A percentile compares a stretch with the other conserved stretches of the same genome.
These are phyloP conservation scores for Pseudopyricularia javanii DNA, from an alignment of 2,329 filamentous ascomycete genomes.

Conservation along the genomic window DNA sequence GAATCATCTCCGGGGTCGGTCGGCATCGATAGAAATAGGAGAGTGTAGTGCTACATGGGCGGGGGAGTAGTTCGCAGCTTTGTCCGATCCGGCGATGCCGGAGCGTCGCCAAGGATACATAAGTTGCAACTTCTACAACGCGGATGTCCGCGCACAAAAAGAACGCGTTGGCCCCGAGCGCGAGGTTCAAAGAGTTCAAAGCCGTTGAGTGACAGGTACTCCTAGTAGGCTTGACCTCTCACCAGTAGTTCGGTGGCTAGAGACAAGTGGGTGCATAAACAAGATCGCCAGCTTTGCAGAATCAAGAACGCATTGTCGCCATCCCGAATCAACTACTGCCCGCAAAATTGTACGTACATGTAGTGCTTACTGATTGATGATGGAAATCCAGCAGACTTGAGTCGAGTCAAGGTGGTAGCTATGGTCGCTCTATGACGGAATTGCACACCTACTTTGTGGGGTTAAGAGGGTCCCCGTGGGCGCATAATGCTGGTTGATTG, in stretches of 20 bases:
- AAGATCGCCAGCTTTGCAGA: too few relatives aligned
- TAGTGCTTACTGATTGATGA: neutral
- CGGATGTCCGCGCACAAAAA: neutral
- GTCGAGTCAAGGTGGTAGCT: neutral
- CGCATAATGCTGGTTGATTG: neutral
- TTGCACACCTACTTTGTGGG: neutral
- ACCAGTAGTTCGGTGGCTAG: too few relatives aligned
- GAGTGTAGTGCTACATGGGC: neutral
- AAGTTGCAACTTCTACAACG: neutral
- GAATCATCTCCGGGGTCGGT: neutral
- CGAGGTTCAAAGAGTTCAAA: neutral
- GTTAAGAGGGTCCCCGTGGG: neutral
- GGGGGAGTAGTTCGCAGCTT: neutral
- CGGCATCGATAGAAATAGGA: neutral
- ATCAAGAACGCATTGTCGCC: too few relatives aligned
- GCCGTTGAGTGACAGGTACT: too few relatives aligned
- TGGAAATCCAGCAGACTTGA: neutral
- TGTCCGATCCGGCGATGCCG: neutral
- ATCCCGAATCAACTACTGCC: too few relatives aligned
- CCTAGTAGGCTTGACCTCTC: too few relatives aligned
- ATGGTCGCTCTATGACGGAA: neutral
- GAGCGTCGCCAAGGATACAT: neutral
- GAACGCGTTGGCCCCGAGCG: neutral
- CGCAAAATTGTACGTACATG: neutral
- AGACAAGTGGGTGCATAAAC: too few relatives aligned